Evolutionary conservation across 1,284 basidiomycete species (phyloP).

Genomic region (Volvariella volvacea): DNA sequence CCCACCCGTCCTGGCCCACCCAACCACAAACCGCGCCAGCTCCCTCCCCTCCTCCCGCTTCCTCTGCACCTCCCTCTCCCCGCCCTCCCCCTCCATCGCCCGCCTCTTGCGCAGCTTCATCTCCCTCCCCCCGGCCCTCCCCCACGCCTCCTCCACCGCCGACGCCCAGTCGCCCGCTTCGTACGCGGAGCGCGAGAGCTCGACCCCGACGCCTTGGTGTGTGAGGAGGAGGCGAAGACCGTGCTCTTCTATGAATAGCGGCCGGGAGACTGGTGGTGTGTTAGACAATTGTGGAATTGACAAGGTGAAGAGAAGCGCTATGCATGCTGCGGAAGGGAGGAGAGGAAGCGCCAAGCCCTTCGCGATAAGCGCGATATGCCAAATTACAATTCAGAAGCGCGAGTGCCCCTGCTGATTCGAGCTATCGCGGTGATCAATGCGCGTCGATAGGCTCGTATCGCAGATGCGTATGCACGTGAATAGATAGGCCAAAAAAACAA

Average conservation of each 20-base stretch:
- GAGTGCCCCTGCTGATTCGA: too few relatives aligned
- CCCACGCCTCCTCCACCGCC: conserved; percentile 50
- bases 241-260: conserved; percentile 74
- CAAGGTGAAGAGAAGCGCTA: too few relatives aligned
- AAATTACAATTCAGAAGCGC: too few relatives aligned
- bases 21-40: conserved; percentile 44
- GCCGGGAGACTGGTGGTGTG: conserved; percentile 50
- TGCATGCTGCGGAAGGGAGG: too few relatives aligned
- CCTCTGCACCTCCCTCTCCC: not conserved
- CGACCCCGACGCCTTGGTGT: conserved; percentile 55
- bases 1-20: conserved; percentile 28
- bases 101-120: not conserved
- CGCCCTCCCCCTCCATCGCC: not conserved
- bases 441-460: too few relatives aligned
- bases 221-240: conserved; percentile 60
- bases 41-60: conserved; percentile 31
- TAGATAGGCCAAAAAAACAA: too few relatives aligned
- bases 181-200: conserved; percentile 55
- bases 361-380: too few relatives aligned
- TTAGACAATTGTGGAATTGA: not conserved
- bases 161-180: conserved; percentile 66
- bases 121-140: conserved; percentile 29
- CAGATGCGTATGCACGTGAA: too few relatives aligned
- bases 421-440: too few relatives aligned
- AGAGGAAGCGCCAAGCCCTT: too few relatives aligned